Evolutionary conservation across 352 stramenopile genomes (phyloP).

Genomic region (Pythium brachiatum): DNA sequence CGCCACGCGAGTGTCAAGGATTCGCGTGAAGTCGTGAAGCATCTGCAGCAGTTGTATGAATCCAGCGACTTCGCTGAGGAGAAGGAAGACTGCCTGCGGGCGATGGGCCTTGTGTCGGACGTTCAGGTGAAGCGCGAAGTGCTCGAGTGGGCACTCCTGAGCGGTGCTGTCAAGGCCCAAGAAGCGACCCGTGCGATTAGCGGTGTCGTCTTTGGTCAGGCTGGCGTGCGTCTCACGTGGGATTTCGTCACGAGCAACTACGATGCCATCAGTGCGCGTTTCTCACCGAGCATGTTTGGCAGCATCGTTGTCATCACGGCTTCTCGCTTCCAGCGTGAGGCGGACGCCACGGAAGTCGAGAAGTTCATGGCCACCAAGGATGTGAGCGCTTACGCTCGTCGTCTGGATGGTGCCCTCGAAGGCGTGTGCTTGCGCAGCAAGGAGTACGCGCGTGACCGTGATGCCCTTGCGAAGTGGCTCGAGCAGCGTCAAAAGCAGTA

Average conservation of each 20-base stretch:
- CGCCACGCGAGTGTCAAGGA: constrained; percentile 64
- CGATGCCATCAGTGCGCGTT: constrained; percentile 51
- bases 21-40: constrained; percentile 46
- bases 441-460: constrained; percentile 46
- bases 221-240: constrained; percentile 58
- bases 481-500: constrained; percentile 7
- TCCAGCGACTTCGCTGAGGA: constrained; percentile 65
- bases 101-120: constrained; percentile 50
- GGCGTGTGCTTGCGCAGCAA: constrained; percentile 53
- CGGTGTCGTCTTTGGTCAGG: constrained; percentile 48
- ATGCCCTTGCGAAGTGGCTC: constrained; percentile 57
- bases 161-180: constrained; percentile 50
- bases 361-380: constrained; percentile 58
- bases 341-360: constrained; percentile 50
- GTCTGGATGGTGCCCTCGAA: constrained; percentile 58
- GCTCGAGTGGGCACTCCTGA: constrained; percentile 71
- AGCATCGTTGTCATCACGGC: constrained; percentile 41
- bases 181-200: constrained; percentile 55
- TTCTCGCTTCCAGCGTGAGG: constrained; percentile 42
- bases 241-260: constrained; percentile 66
- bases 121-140: constrained; percentile 47
- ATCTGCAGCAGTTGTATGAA: constrained; percentile 63
- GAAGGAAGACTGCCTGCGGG: constrained; percentile 54
- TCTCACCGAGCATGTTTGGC: constrained; percentile 55
- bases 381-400: constrained; percentile 49